phyloP scores from a whole-genome alignment of 2,329 filamentous ascomycete genomes.

The Phoma sp. region DNA sequence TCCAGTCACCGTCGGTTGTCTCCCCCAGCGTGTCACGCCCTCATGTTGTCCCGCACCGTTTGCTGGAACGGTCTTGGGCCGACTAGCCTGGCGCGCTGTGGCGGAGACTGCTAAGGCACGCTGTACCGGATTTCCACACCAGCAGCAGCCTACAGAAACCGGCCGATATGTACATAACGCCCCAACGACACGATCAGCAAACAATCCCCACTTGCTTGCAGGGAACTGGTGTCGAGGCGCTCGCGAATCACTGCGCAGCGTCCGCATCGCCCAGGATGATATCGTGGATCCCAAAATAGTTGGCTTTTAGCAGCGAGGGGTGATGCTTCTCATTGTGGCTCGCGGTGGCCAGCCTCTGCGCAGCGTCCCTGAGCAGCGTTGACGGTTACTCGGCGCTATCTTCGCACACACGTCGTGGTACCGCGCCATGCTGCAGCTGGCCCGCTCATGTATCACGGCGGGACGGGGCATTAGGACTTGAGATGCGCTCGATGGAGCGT shows the following conservation, averaged over 20 bases:
- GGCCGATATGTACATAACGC: constrained; percentile 34
- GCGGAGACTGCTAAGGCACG: constrained; percentile 33
- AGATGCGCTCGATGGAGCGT: constrained; percentile 5
- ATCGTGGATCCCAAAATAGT: constrained; percentile 42
- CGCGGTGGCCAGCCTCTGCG: constrained; percentile 17
- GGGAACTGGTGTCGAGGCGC: constrained; percentile 34
- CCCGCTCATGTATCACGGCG: constrained; percentile 17
- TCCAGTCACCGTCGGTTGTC: constrained; percentile 2
- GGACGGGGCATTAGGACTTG: constrained; percentile 2
- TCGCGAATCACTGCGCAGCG: constrained; percentile 39
- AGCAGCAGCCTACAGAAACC: constrained; percentile 30
- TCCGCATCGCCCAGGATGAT: constrained; percentile 28
- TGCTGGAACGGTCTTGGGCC: constrained; percentile 15
- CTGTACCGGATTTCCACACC: constrained; percentile 22
- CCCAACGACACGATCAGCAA: constrained; percentile 46
- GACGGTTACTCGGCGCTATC: constrained; percentile 34
- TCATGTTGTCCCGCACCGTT: constrained; percentile 21
- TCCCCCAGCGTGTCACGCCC: constrained; percentile 5
- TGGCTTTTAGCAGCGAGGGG: constrained; percentile 35
- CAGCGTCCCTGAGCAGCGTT: constrained; percentile 37
- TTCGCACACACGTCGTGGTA: constrained; percentile 30
- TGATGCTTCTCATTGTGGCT: constrained; percentile 10
- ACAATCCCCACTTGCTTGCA: constrained; percentile 45
- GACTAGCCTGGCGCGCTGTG: constrained; percentile 24
- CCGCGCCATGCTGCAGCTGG: constrained; percentile 26